Conservation (phyloP, 1,139 yeast species). For the Trichomonascaceae sp. region DNA sequence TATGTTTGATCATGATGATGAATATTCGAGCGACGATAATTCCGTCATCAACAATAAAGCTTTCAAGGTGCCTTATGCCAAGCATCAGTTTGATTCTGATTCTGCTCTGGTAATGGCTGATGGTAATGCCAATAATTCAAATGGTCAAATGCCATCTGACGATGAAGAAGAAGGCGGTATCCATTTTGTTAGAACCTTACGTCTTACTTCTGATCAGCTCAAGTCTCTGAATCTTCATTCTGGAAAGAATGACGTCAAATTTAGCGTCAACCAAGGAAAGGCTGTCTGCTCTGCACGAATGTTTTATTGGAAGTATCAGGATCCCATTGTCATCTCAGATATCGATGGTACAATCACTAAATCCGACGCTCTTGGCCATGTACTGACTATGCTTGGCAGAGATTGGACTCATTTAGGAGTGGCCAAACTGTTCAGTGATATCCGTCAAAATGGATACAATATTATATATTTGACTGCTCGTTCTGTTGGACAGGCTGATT, state of each 20-base stretch:
- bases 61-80: conserved; percentile 10
- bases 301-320: conserved; percentile 75
- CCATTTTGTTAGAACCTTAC: conserved; percentile 71
- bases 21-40: conserved; percentile 2
- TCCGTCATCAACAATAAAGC: conserved; percentile 3
- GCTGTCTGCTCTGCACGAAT: conserved; percentile 70
- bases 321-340: conserved; percentile 93
- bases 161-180: conserved; percentile 15
- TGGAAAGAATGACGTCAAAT: conserved; percentile 75
- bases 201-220: conserved; percentile 88
- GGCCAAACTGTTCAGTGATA: conserved; percentile 83
- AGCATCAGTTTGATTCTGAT: conserved; percentile 17
- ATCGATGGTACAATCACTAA: conserved; percentile 98
- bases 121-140: conserved; percentile 10
- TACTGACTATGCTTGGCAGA: conserved; percentile 84
- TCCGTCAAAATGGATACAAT: conserved; percentile 80
- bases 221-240: conserved; percentile 62
- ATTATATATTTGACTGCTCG: conserved; percentile 91
- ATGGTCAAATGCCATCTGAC: conserved; percentile 9
- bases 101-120: conserved; percentile 10
- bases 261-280: conserved; percentile 75
- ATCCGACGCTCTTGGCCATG: conserved; percentile 97
- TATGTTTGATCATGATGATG: conserved; percentile 11
- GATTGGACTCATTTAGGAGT: conserved; percentile 99
- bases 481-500: conserved; percentile 93